Percentiles rank a stretch among this genome's conserved stretches.
These are phyloP conservation scores for Dactylella cylindrospora DNA, from an alignment of 2,329 filamentous ascomycete species.

Conservation along the genomic window DNA sequence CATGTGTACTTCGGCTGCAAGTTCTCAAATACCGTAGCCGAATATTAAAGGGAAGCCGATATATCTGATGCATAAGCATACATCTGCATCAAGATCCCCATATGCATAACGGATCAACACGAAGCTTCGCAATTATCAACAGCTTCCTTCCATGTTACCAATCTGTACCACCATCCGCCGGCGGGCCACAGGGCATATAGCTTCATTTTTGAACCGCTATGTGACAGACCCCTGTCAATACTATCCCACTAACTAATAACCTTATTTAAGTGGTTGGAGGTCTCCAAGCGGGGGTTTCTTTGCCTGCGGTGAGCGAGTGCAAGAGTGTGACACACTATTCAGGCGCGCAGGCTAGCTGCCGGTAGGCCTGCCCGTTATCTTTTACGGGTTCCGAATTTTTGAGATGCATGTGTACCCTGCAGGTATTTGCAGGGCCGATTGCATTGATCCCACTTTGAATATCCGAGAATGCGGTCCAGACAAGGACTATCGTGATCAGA, in stretches of 20 bases:
- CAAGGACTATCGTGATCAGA: slow-evolving; percentile 28
- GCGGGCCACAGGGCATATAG: slow-evolving; percentile 40
- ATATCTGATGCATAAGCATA: slow-evolving; percentile 12
- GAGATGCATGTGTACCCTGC: slow-evolving; percentile 30
- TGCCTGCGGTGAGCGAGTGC: slow-evolving; percentile 36
- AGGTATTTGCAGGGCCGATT: slow-evolving; percentile 39
- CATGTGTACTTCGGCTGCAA: too few species aligned
- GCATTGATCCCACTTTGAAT: slow-evolving; percentile 10
- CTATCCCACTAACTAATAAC: slow-evolving; percentile 7
- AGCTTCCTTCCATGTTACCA: not conserved
- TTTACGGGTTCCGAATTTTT: slow-evolving; percentile 20
- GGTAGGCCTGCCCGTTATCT: slow-evolving; percentile 41
- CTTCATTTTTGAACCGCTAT: not conserved
- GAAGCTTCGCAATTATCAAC: slow-evolving; percentile 19
- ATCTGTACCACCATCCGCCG: slow-evolving; percentile 21
- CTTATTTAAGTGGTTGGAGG: slow-evolving; percentile 37
- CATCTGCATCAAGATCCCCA: too few species aligned
- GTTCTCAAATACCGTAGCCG: too few species aligned
- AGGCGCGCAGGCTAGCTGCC: slow-evolving; percentile 21
- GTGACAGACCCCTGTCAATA: slow-evolving; percentile 25
- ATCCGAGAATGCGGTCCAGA: slow-evolving; percentile 27
- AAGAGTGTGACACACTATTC: slow-evolving; percentile 35
- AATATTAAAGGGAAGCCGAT: too few species aligned
- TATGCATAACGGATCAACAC: too few species aligned
- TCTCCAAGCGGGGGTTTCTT: slow-evolving; percentile 33